These are phyloP conservation scores for Plantago rigida DNA, from an alignment of 305 asterid genomes.

Conservation along the genomic window DNA sequence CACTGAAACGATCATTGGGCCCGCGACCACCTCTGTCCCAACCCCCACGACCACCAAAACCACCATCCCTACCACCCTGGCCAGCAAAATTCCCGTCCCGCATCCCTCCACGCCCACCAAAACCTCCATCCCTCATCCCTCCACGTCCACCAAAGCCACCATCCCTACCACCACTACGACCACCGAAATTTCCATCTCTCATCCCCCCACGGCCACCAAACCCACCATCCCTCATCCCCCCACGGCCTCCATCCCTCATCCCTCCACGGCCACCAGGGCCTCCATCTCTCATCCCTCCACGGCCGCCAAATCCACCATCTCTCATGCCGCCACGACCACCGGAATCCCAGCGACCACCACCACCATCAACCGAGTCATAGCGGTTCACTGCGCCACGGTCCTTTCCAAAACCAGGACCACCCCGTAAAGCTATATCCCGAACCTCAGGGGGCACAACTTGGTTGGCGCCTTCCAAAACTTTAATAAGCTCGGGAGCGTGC, in stretches of 20 bases:
- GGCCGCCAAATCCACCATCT: conserved; percentile 35
- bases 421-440: conserved; percentile 78
- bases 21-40: conserved; percentile 74
- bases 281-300: conserved; percentile 49
- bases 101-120: conserved; percentile 48
- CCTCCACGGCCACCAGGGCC: conserved; percentile 54
- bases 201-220: conserved; percentile 53
- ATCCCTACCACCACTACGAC: conserved; percentile 52
- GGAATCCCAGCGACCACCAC: conserved; percentile 74
- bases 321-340: conserved; percentile 56
- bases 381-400: conserved; percentile 68
- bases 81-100: conserved; percentile 57
- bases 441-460: conserved; percentile 80
- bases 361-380: conserved; percentile 40
- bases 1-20: conserved; percentile 41
- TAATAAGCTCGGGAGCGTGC: conserved; percentile 74
- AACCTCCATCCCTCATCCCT: conserved; percentile 66
- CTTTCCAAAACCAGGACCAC: conserved; percentile 55
- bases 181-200: conserved; percentile 53
- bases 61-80: conserved; percentile 52
- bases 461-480: conserved; percentile 86
- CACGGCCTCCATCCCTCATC: conserved; percentile 48
- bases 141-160: conserved; percentile 41
- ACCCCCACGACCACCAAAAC: conserved; percentile 46
- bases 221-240: conserved; percentile 46